These are phyloP conservation scores for Ophiognomonia clavigignenti-juglandacearum DNA, from an alignment of 2,329 filamentous ascomycete genomes.

Conservation along the genomic window DNA sequence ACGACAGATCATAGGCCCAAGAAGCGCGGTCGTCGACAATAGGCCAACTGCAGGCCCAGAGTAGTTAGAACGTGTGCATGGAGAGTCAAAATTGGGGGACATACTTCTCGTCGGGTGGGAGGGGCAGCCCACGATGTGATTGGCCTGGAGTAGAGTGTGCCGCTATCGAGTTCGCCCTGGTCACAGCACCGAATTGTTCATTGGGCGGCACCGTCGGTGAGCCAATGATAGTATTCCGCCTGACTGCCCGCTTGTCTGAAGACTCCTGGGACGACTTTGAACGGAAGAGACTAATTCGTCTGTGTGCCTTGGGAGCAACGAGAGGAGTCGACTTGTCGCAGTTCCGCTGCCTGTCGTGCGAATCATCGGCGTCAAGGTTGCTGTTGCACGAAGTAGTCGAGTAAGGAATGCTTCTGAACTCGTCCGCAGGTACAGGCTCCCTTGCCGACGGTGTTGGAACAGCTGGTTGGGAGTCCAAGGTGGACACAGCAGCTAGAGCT, in stretches of 20 bases:
- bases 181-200: constrained; percentile 16
- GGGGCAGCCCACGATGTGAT: constrained; percentile 23
- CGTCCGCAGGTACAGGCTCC: background rate
- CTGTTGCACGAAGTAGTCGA: constrained; percentile 6
- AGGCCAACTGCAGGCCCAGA: constrained; percentile 25
- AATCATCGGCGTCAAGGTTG: background rate
- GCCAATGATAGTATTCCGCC: constrained; percentile 27
- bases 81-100: constrained; percentile 2
- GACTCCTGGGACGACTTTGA: constrained; percentile 29
- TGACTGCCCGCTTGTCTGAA: constrained; percentile 17
- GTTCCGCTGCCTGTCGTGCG: constrained; percentile 19
- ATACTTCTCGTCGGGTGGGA: constrained; percentile 23
- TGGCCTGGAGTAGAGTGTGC: constrained; percentile 18
- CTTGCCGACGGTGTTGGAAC: background rate
- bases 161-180: constrained; percentile 29
- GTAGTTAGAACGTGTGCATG: background rate
- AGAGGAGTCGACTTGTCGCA: constrained; percentile 9
- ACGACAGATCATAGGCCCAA: constrained; percentile 37
- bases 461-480: constrained; percentile 1
- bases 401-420: constrained; percentile 14
- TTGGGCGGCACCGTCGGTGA: constrained; percentile 17
- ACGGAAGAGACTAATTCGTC: constrained; percentile 28
- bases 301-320: constrained; percentile 33
- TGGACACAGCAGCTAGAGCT: background rate
- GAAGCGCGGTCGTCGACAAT: constrained; percentile 30